Conservation (phyloP, 768 basidiomycete species). For the Rubroboletus satanas region DNA sequence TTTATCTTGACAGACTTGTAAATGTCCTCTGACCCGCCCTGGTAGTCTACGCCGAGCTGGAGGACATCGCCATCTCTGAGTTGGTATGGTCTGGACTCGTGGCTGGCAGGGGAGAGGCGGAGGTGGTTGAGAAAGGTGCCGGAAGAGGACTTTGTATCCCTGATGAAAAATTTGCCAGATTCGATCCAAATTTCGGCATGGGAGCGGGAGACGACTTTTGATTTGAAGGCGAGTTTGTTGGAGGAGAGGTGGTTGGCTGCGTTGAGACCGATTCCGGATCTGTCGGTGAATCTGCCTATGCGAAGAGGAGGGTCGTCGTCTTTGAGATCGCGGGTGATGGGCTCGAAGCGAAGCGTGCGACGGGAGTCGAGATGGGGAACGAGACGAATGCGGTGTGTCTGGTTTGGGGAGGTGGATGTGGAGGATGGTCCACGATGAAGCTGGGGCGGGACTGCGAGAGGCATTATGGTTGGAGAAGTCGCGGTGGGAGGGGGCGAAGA, state of each 20-base stretch:
- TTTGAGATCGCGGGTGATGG: conserved; percentile 81
- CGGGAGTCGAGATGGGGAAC: conserved; percentile 93
- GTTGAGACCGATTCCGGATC: conserved; percentile 60
- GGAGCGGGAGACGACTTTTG: conserved; percentile 89
- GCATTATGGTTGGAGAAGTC: conserved; percentile 9
- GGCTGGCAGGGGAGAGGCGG: conserved; percentile 76
- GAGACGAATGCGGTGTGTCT: conserved; percentile 77
- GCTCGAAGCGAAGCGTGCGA: conserved; percentile 86
- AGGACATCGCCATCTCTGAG: conserved; percentile 92
- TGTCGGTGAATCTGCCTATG: conserved; percentile 94
- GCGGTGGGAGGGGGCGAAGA: conserved; percentile 17
- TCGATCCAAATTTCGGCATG: conserved; percentile 95
- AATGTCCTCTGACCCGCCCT: conserved; percentile 94
- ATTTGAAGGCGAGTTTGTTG: conserved; percentile 90
- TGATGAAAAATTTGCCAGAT: conserved; percentile 71
- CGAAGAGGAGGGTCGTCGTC: conserved; percentile 69
- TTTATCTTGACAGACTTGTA: conserved; percentile 97
- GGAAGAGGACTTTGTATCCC: conserved; percentile 83
- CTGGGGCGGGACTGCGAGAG: conserved; percentile 20
- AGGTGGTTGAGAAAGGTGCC: conserved; percentile 97
- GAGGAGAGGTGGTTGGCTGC: conserved; percentile 66
- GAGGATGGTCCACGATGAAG: conserved; percentile 20
- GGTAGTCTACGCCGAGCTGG: conserved; percentile 96
- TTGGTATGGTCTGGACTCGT: conserved; percentile 70
- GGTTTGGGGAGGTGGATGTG: conserved; percentile 16